Base-by-base conservation (phyloP, 495 filamentous ascomycete species). In the Aspergillus mulundensis region DNA sequence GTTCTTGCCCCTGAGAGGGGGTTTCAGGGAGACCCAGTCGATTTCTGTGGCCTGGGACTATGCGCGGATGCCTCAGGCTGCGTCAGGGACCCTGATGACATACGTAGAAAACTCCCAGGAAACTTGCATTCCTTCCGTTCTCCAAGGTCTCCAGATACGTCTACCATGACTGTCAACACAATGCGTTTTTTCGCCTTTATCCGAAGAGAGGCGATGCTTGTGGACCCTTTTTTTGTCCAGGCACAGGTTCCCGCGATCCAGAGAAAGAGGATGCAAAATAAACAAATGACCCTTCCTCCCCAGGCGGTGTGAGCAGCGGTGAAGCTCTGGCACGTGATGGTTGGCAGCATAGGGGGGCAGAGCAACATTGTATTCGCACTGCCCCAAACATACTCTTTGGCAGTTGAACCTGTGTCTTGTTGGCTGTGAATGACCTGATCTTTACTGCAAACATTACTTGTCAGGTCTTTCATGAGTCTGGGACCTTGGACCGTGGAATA, bases 331-430 rank as follows among this genome's bases (percentile, higher is more conserved):
- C 63, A 66, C 63, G 63, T 66, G 63, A 66, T 53, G 3, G 30
- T 44, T 60, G 59, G 47, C 58, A 51, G 58, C 56, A 61, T 59
- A 65, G 56, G 59, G 54, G 56, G 58, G 57, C 51, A 57, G 50
- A 56, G 59, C 50, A 54, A 58, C 59, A 65, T 55, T 50, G 58
- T 44, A 56, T 49, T 25, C 52, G 46, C 60, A 57, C 58, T 57
- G 53, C 60, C 58, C 54, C 53, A 60, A 60, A 58, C 52, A 58
- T 56, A 49, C 57, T 43, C 49, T 56, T 60, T 50, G 28, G 23
- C 41, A 32, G 34, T 42, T 47, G 39, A 34, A 44, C 30, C 23
- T 52, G 24, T 25, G 12, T 62, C 43, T 45, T 56, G 42, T 30
- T 32, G 36, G 15, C 44, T 54, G 1, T 54, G 42, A 48, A 24